Evolutionary conservation across 106 monocot species (phyloP).

Genomic region (Platanthera guangdongensis): DNA sequence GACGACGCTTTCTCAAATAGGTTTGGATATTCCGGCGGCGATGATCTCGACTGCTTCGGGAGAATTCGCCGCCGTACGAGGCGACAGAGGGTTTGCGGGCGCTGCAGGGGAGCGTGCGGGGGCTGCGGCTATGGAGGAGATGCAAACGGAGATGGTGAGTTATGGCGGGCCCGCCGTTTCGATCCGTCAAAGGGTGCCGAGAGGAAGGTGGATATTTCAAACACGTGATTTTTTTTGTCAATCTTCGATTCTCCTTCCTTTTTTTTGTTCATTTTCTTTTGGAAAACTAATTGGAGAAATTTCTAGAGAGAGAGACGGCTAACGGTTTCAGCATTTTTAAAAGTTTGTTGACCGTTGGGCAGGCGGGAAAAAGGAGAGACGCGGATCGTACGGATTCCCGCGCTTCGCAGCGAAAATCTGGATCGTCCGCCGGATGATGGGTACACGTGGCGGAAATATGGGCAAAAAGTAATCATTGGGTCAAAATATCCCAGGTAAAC

Average conservation of each 20-base stretch:
- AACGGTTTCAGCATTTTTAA: no score
- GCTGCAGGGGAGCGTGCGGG: neutral
- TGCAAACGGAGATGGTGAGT: neutral
- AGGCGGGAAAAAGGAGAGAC: slow-evolving; percentile 30
- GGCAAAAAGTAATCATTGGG: slow-evolving; percentile 61
- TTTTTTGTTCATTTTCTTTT: no score
- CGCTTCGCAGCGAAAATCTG: slow-evolving; percentile 28
- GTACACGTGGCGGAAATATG: slow-evolving; percentile 77
- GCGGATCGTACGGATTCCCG: slow-evolving; percentile 23
- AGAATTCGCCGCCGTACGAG: neutral
- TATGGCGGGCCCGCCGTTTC: neutral
- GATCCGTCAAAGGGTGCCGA: neutral
- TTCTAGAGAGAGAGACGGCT: no score
- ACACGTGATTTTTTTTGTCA: neutral
- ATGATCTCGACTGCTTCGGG: neutral
- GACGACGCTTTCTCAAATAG: neutral
- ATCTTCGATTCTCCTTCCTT: neutral
- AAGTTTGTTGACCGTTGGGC: neutral
- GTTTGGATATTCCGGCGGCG: neutral
- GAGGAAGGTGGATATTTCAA: slow-evolving; percentile 2
- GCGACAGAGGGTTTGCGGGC: no score
- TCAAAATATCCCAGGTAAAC: slow-evolving; percentile 44
- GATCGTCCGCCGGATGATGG: slow-evolving; percentile 70
- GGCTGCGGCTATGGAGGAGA: neutral
- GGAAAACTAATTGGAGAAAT: no score